Percentiles rank a stretch among this genome's conserved stretches.
Evolutionary conservation across 192 early-diverging fungal genomes (phyloP).

Genomic region (Entrophospora sp.): DNA sequence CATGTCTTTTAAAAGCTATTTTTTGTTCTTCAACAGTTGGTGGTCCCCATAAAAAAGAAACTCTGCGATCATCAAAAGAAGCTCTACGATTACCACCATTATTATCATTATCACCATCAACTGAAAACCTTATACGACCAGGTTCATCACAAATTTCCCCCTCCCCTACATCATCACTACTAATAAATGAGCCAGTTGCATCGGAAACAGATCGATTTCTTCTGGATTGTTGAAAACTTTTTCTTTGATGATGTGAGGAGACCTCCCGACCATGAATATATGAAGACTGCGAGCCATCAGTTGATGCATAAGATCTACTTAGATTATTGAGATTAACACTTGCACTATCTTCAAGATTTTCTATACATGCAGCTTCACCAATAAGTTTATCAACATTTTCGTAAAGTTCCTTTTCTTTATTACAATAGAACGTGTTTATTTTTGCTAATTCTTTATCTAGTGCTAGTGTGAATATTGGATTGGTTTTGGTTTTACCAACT

Average conservation of each 20-base stretch:
- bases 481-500: constrained; percentile 28
- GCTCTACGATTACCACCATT: no score
- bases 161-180: constrained; percentile 21
- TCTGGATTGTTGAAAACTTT: not conserved
- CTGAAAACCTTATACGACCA: not conserved
- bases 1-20: constrained; percentile 33
- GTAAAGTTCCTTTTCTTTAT: constrained; percentile 75
- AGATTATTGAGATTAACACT: not conserved
- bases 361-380: constrained; percentile 43
- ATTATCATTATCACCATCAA: not conserved
- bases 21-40: constrained; percentile 30
- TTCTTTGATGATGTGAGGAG: constrained; percentile 3
- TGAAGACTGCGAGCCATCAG: constrained; percentile 5
- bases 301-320: not conserved
- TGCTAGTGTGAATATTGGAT: constrained; percentile 56
- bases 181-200: not conserved
- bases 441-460: constrained; percentile 81
- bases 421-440: constrained; percentile 73
- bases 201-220: not conserved
- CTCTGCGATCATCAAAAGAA: constrained; percentile 33
- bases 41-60: constrained; percentile 26
- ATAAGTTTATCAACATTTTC: constrained; percentile 53
- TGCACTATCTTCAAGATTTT: constrained; percentile 24
- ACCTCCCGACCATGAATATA: no score
- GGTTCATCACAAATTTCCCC: no score